Evolutionary conservation across 257 asterid species (phyloP), one percentile per base, ranked within the genome.

Genomic region (Solanum chmielewskii): DNA sequence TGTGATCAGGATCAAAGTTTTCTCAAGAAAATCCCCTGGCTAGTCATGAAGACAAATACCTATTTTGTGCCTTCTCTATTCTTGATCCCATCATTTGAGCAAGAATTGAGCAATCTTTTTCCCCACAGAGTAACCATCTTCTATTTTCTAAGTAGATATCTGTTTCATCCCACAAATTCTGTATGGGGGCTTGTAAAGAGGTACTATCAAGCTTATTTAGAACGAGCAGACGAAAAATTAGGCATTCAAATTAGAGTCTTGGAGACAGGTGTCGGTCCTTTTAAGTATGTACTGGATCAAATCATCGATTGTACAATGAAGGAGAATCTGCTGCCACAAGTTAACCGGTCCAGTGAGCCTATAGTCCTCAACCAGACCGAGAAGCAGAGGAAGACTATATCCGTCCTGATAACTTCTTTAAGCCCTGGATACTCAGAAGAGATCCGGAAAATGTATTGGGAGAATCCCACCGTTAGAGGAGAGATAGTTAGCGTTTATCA

Each of bases 41-140:
- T 94, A 86, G 52, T 95, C 33, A 83, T 97, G 91, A 94, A 89
- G 90, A 84, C 93, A 0, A 90, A 96, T 29, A 90, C 91, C 75
- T 97, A 97, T 88, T 95, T 95, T 47, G 81, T 90, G 18, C 99
- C 99, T 0, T 91, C 92, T 35, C 96, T 97, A 31, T 95, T 95
- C 87, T 35, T 92, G 88, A 91, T 93, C 76, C 93, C 93, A 12
- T 87, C 95, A 8, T 97, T 94, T n/a, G 91, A 92, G 85, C 91
- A 89, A 73, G 98, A 93, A 78, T 77, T 94, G 20, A 90, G 87
- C 20, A 68, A 88, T 31, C 93, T 95, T 27, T 95, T 95, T 75
- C 97, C 98, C 0, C 92, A 94, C 27, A 94, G 92, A 85, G 97
- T 90, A 83, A 85, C 91, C 3, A 94, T 95, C 25, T 95, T 97